A percentile compares a stretch with the other conserved stretches of the same genome.
phyloP scores from a whole-genome alignment of 345 rosid species.

The Dipteronia dyeriana region DNA sequence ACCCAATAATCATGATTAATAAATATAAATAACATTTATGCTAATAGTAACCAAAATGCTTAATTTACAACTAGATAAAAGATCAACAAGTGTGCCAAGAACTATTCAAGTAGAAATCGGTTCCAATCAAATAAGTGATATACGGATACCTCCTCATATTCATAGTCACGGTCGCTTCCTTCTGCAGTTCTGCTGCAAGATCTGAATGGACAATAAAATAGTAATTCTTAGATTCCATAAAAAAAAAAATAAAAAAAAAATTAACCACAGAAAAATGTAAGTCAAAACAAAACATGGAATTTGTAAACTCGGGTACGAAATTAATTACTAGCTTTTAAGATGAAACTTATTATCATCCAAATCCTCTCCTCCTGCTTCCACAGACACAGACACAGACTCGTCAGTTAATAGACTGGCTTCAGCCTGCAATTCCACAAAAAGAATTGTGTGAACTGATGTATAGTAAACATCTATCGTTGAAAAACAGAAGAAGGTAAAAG shows the following conservation, averaged over 20 bases:
- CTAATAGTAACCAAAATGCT: background rate
- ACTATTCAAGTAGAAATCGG: background rate
- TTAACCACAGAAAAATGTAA: background rate
- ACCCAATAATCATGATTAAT: too few relatives aligned
- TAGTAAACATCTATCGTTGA: background rate
- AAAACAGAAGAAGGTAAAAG: background rate
- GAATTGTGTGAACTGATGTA: background rate
- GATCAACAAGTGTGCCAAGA: background rate
- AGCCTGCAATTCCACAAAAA: slow-evolving; percentile 43
- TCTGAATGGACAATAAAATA: slow-evolving; percentile 38
- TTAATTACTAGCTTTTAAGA: background rate
- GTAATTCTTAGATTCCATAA: background rate
- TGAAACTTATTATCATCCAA: slow-evolving; percentile 53
- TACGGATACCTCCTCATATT: slow-evolving; percentile 89
- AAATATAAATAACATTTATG: background rate
- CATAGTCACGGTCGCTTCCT: slow-evolving; percentile 87
- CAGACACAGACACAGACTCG: too few relatives aligned
- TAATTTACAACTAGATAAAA: background rate
- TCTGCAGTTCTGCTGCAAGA: slow-evolving; percentile 52
- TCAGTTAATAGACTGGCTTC: slow-evolving; percentile 67
- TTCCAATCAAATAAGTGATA: background rate
- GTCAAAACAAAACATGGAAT: background rate
- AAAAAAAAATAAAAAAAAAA: too few relatives aligned
- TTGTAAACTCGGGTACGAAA: background rate
- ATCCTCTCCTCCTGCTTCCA: slow-evolving; percentile 62